These are phyloP conservation scores for Xerophyta viscosa DNA, from an alignment of 106 monocot species.

Conservation along the genomic window DNA sequence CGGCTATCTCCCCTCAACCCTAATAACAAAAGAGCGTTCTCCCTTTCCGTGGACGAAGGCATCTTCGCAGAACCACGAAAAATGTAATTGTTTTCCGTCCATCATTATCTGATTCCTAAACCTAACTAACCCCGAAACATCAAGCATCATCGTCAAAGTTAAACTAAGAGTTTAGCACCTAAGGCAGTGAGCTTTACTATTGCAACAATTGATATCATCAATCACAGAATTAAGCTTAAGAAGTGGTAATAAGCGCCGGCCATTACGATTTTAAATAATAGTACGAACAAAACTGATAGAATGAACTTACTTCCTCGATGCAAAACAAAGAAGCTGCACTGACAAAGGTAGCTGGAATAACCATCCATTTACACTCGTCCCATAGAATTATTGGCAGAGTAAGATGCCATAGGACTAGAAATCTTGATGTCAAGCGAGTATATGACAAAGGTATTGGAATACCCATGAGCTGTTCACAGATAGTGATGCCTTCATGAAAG, in stretches of 20 bases:
- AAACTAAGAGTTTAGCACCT: too few species aligned
- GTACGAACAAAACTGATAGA: background rate
- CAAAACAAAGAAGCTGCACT: constrained; percentile 92
- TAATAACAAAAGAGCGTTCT: too few species aligned
- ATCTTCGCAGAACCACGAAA: too few species aligned
- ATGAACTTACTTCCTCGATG: constrained; percentile 78
- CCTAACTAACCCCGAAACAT: too few species aligned
- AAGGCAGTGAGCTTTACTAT: too few species aligned
- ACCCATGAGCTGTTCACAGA: constrained; percentile 80
- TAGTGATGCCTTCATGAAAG: constrained; percentile 81
- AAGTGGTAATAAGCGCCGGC: background rate
- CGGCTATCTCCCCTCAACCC: too few species aligned
- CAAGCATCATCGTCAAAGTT: too few species aligned
- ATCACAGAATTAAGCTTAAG: background rate
- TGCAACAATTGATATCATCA: too few species aligned
- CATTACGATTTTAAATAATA: background rate
- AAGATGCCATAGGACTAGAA: constrained; percentile 96
- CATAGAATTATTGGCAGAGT: constrained; percentile 90
- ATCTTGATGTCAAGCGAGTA: constrained; percentile 88
- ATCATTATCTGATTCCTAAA: too few species aligned
- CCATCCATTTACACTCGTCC: constrained; percentile 98
- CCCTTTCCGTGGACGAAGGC: too few species aligned
- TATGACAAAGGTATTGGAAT: constrained; percentile 92
- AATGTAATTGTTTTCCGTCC: too few species aligned
- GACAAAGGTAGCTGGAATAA: constrained; percentile 91